These are phyloP conservation scores for Fraxinus ornus DNA, from an alignment of 305 asterid species.

Conservation along the genomic window DNA sequence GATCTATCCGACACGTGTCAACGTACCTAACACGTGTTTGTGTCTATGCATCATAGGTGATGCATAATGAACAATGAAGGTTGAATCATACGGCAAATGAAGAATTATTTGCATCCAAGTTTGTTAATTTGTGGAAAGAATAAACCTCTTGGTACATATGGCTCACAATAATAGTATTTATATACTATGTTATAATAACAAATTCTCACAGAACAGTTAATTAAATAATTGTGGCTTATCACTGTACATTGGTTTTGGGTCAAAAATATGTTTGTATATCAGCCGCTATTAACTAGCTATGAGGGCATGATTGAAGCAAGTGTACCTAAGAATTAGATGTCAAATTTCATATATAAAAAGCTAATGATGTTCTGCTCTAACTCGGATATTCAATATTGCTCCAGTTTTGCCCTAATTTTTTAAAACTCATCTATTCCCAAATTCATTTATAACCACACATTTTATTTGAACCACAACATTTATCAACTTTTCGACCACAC, in stretches of 20 bases:
- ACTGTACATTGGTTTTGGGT: background rate
- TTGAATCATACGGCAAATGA: background rate
- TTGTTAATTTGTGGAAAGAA: background rate
- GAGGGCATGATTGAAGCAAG: background rate
- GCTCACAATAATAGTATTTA: background rate
- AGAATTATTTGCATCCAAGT: background rate
- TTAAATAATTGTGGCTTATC: background rate
- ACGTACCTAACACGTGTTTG: too few relatives aligned
- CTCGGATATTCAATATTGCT: background rate
- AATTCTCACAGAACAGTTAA: background rate
- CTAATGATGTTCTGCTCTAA: background rate
- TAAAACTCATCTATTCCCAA: too few relatives aligned
- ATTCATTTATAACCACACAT: too few relatives aligned
- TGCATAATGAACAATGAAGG: background rate
- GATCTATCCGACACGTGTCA: too few relatives aligned
- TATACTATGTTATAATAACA: background rate
- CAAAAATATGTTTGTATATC: background rate
- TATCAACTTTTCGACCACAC: too few relatives aligned
- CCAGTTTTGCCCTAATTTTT: too few relatives aligned
- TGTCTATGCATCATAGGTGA: too few relatives aligned
- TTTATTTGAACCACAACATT: background rate
- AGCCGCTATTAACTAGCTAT: background rate
- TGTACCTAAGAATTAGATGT: background rate
- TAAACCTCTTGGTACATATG: background rate
- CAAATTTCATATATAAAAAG: background rate